Percentiles rank a stretch among this genome's conserved stretches.
Conservation (phyloP, 768 basidiomycete species). For the Tricholomella constricta region DNA sequence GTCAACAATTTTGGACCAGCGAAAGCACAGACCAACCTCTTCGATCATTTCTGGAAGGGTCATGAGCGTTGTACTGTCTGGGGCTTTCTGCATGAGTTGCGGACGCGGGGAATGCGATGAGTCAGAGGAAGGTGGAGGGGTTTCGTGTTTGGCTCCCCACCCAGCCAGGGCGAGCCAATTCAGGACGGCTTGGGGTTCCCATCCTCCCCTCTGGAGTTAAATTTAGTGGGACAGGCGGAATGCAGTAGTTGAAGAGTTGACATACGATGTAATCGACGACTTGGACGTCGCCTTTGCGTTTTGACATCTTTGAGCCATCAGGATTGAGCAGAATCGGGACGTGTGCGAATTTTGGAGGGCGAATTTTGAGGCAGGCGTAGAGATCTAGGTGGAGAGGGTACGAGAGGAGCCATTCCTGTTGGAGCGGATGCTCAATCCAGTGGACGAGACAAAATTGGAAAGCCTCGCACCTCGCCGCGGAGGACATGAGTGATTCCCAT, state of each 20-base stretch:
- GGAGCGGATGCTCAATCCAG: neutral
- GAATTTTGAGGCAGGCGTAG: constrained; percentile 74
- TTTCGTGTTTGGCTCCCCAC: constrained; percentile 69
- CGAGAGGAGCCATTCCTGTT: constrained; percentile 98
- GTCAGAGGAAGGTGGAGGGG: constrained; percentile 16
- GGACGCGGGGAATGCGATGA: constrained; percentile 18
- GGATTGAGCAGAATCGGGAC: constrained; percentile 87
- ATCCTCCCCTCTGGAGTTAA: constrained; percentile 67
- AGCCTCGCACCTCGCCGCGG: constrained; percentile 75
- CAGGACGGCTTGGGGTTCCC: constrained; percentile 85
- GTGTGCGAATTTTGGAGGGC: constrained; percentile 85
- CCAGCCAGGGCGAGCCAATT: constrained; percentile 97
- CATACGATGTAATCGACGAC: constrained; percentile 85
- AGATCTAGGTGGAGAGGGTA: constrained; percentile 89
- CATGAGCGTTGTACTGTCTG: constrained; percentile 69
- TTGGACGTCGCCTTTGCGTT: constrained; percentile 86
- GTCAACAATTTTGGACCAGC: neutral
- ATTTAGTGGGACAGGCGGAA: neutral
- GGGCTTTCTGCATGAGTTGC: constrained; percentile 40
- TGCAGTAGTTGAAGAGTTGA: neutral
- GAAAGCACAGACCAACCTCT: constrained; percentile 41
- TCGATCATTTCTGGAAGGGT: constrained; percentile 63
- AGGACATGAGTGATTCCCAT: constrained; percentile 97
- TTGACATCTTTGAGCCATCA: constrained; percentile 94
- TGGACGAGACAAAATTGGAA: neutral